A percentile compares a stretch with the other conserved stretches of the same genome.
Evolutionary conservation across 352 stramenopile genomes (phyloP).

Genomic region (Phytophthora europaea): DNA sequence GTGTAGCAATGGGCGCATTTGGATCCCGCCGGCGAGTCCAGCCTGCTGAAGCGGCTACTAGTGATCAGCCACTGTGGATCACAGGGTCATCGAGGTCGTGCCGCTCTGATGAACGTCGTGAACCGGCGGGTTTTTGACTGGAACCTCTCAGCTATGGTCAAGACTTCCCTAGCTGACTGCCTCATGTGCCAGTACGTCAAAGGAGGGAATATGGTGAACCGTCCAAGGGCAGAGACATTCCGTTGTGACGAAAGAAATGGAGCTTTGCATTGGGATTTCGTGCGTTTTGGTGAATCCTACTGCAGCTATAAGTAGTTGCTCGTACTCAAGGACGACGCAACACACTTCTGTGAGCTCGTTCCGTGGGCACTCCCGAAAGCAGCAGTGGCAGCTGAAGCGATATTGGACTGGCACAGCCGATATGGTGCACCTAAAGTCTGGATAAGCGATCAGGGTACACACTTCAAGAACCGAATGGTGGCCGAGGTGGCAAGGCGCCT

Average conservation of each 20-base stretch:
- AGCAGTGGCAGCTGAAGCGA: conserved; percentile 19
- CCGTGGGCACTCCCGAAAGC: conserved; percentile 19
- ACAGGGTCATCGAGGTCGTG: conserved; percentile 8
- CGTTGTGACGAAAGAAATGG: conserved; percentile 32
- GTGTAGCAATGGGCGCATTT: conserved; percentile 6
- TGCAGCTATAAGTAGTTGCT: conserved; percentile 31
- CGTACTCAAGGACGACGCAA: conserved; percentile 44
- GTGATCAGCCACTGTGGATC: conserved; percentile 13
- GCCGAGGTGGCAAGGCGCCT: conserved; percentile 23
- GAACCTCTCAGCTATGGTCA: conserved; percentile 2
- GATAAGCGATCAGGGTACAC: conserved; percentile 39
- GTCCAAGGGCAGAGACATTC: conserved; percentile 15
- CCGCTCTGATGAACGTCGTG: conserved; percentile 2
- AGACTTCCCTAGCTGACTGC: conserved; percentile 13
- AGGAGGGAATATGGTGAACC: background rate
- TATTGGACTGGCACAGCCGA: conserved; percentile 38
- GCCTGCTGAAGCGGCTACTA: conserved; percentile 6
- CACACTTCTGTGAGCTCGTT: conserved; percentile 40
- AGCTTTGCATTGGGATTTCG: conserved; percentile 44
- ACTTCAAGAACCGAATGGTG: conserved; percentile 48
- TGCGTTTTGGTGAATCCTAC: conserved; percentile 33
- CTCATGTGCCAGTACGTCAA: conserved; percentile 13
- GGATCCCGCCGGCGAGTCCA: background rate
- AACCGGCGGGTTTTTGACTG: background rate
- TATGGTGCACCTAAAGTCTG: conserved; percentile 36